Evolutionary conservation across 495 filamentous ascomycete species (phyloP), one percentile per base, ranked within the genome.

Genomic region (Glutinoglossum americanum): DNA sequence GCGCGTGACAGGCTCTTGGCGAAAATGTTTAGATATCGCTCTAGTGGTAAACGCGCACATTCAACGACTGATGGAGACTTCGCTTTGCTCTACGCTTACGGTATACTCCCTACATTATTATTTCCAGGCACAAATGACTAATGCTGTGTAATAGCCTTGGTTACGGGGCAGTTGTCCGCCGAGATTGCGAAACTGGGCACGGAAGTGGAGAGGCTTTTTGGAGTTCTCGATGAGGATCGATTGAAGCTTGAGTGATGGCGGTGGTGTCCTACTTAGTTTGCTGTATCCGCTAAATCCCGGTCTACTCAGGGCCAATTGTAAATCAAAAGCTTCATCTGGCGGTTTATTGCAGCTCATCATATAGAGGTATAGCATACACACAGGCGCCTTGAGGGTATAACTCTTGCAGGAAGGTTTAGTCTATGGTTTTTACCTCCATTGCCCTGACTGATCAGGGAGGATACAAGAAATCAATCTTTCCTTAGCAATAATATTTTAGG

Each of bases 1-100:
- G 79, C 81, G 25, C 72, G 92, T 30, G 90, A 97, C 64, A 73
- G 87, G 57, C 68, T 97, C 45, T 73, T 98, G n/a, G 86, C 87
- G 11, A 90, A 87, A 68, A 82, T 95, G 39, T 94, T 88, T 60
- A 79, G 80, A 61, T 96, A 89, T 68, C 73, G 89, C 30, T 28
- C 23, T 23, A 45, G 49, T 27, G 28, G 49, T 17, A 82, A 82
- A 64, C 76, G 81, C 56, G 76, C 76, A n/a, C 74, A 74, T n/a
- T 72, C 64, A 30, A 73, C 77, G 2, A 77, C 71, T 0, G 82
- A 86, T 59, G 79, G 83, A 58, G 83, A 86, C 60, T 84, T 81
- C 65, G 79, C 81, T 44, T 62, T 84, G 57, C 67, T 85, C 5
- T 87, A 85, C 72, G 80, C 83, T n/a, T 87, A 83, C 66, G 76